Evolutionary conservation across 148 eudicot genomes (phyloP).

Genomic region (Fagopyrum homotropicum): DNA sequence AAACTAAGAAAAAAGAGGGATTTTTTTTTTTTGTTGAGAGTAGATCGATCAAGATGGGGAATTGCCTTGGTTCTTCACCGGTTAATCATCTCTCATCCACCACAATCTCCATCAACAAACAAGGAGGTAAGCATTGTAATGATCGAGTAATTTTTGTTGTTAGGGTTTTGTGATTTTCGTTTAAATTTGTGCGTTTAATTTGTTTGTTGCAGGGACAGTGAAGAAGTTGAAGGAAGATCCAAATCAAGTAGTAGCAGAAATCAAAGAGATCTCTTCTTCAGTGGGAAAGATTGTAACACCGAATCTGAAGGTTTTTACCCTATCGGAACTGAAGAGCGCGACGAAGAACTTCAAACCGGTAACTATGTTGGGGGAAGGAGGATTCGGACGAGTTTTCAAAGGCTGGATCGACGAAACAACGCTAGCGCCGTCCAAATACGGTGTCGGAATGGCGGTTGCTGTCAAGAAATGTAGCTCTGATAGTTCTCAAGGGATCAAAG

Average conservation of each 20-base stretch:
- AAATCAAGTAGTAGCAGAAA: background rate
- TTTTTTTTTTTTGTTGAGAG: background rate
- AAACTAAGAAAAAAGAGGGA: background rate
- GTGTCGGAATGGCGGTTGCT: constrained; percentile 60
- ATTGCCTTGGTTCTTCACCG: constrained; percentile 38
- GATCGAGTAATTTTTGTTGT: background rate
- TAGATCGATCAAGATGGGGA: constrained; percentile 37
- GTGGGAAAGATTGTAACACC: constrained; percentile 44
- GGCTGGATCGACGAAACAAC: constrained; percentile 67
- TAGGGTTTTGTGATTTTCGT: background rate
- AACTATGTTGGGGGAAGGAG: constrained; percentile 66
- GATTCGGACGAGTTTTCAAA: constrained; percentile 70
- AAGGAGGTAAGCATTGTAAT: background rate
- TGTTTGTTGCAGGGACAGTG: background rate
- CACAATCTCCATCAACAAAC: constrained; percentile 15
- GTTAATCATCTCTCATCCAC: constrained; percentile 18
- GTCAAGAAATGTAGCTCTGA: constrained; percentile 69
- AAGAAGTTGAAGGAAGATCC: background rate
- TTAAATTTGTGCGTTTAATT: background rate
- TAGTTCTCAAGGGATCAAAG: constrained; percentile 68
- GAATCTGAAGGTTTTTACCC: constrained; percentile 37
- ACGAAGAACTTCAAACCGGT: constrained; percentile 61
- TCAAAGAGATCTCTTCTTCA: background rate
- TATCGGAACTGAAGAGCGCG: constrained; percentile 43
- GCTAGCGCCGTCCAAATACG: constrained; percentile 52